phyloP scores from a whole-genome alignment of 2,329 filamentous ascomycete genomes.

The Fusarium oxysporum region DNA sequence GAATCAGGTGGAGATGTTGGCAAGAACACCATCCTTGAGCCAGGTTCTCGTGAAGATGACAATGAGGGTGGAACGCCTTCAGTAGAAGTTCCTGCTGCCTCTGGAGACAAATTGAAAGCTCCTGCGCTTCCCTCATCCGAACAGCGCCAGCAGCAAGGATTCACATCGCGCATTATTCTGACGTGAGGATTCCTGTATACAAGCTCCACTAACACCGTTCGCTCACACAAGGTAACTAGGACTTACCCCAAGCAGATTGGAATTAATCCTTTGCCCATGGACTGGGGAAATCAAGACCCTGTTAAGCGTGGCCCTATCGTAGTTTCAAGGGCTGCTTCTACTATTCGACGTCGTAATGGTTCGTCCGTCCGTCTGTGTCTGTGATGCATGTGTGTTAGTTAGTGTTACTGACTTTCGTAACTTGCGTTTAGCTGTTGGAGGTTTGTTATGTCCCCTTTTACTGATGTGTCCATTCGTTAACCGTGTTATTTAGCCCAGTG shows the following conservation, averaged over 20 bases:
- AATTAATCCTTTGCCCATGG: constrained; percentile 88
- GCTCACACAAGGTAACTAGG: constrained; percentile 49
- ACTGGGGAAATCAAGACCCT: constrained; percentile 86
- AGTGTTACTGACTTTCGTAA: constrained; percentile 25
- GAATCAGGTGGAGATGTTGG: constrained; percentile 17
- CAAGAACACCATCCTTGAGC: constrained; percentile 19
- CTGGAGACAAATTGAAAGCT: constrained; percentile 38
- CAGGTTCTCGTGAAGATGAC: constrained; percentile 19
- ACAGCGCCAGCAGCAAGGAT: constrained; percentile 58
- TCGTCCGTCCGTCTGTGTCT: constrained; percentile 47
- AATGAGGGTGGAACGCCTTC: constrained; percentile 13
- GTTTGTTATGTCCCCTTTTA: constrained; percentile 52
- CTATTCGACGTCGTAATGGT: constrained; percentile 86
- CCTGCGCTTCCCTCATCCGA: constrained; percentile 43
- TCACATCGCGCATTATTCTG: constrained; percentile 67
- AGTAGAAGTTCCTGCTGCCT: constrained; percentile 23
- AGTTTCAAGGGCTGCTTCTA: constrained; percentile 80
- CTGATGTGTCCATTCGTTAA: constrained; percentile 42
- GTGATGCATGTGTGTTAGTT: constrained; percentile 9
- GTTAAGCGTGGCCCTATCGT: constrained; percentile 85
- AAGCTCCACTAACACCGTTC: constrained; percentile 3
- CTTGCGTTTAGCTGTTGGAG: constrained; percentile 63
- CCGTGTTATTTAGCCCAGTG: constrained; percentile 49
- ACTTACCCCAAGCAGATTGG: constrained; percentile 96
- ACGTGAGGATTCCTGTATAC: constrained; percentile 55